These are phyloP conservation scores for Saturnispora ahearnii DNA, from an alignment of 805 yeast species.

Conservation along the genomic window DNA sequence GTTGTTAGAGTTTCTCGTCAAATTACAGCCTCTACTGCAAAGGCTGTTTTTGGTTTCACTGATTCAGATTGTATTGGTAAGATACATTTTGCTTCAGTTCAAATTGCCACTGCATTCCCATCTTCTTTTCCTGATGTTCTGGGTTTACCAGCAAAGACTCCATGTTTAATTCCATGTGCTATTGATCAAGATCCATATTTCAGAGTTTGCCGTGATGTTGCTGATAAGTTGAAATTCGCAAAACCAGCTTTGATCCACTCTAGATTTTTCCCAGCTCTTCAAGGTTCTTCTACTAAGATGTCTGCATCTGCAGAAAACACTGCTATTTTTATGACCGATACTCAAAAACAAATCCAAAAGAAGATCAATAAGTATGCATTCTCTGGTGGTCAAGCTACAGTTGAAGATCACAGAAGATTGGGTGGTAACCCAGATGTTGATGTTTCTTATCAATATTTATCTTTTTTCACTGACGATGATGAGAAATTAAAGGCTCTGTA, in stretches of 20 bases:
- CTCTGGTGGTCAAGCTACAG: conserved; percentile 81
- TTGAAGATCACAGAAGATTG: conserved; percentile 80
- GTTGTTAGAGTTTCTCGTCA: conserved; percentile 89
- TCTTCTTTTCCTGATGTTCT: conserved; percentile 91
- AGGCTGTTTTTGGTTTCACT: conserved; percentile 91
- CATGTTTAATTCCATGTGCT: conserved; percentile 96
- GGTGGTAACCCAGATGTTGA: conserved; percentile 97
- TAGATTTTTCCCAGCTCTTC: conserved; percentile 95
- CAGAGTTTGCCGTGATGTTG: conserved; percentile 95
- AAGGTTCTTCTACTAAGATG: conserved; percentile 95
- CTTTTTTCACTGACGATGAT: conserved; percentile 87
- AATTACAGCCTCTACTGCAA: conserved; percentile 94
- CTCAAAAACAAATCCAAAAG: conserved; percentile 84
- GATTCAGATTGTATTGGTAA: conserved; percentile 95
- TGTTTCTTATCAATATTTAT: conserved; percentile 86
- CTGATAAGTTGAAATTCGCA: conserved; percentile 79
- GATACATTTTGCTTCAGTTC: conserved; percentile 90
- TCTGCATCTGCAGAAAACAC: conserved; percentile 86
- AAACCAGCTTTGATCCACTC: conserved; percentile 93
- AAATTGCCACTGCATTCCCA: conserved; percentile 93
- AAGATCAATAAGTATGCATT: conserved; percentile 95
- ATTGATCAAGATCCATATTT: conserved; percentile 98
- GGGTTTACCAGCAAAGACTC: conserved; percentile 81
- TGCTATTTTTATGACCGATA: conserved; percentile 93
- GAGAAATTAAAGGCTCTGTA: conserved; percentile 55